Evolutionary conservation across 2,329 filamentous ascomycete genomes (phyloP).

Genomic region (Pezizomycotina sp.): DNA sequence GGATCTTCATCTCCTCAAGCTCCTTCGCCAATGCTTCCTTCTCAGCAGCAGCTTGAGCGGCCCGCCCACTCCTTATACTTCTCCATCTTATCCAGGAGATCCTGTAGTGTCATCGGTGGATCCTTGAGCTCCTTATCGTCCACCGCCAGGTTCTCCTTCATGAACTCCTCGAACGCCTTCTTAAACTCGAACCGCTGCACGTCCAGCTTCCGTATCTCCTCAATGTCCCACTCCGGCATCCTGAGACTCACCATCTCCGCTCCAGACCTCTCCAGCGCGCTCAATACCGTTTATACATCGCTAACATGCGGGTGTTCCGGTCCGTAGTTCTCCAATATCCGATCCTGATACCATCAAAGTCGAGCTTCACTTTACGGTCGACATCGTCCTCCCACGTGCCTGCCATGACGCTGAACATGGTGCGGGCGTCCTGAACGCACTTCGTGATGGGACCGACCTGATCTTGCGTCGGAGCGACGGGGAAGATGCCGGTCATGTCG

Average conservation of each 20-base stretch:
- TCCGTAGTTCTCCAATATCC: not conserved
- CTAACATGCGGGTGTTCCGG: constrained; percentile 1
- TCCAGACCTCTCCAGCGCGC: not conserved
- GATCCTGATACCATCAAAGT: not conserved
- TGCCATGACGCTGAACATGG: constrained; percentile 38
- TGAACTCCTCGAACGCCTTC: constrained; percentile 4
- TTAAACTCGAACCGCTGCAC: constrained; percentile 7
- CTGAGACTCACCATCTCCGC: constrained; percentile 1
- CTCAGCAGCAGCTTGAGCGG: constrained; percentile 1
- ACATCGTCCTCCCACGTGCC: constrained; percentile 35
- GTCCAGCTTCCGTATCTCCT: constrained; percentile 2
- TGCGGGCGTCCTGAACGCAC: constrained; percentile 36
- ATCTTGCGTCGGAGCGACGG: constrained; percentile 43
- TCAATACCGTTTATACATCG: not conserved
- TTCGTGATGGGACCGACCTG: constrained; percentile 39
- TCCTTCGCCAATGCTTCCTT: constrained; percentile 1
- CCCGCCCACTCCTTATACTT: constrained; percentile 1
- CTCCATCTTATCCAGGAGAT: constrained; percentile 4
- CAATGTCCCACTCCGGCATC: constrained; percentile 1
- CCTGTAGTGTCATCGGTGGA: not conserved
- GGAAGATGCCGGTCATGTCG: constrained; percentile 37
- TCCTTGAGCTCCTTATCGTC: constrained; percentile 1
- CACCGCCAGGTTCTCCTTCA: constrained; percentile 1
- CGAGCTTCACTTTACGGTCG: constrained; percentile 30
- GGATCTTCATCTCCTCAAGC: constrained; percentile 1